Conservation (phyloP, 768 basidiomycete species). For the Phanerochaete sordida region DNA sequence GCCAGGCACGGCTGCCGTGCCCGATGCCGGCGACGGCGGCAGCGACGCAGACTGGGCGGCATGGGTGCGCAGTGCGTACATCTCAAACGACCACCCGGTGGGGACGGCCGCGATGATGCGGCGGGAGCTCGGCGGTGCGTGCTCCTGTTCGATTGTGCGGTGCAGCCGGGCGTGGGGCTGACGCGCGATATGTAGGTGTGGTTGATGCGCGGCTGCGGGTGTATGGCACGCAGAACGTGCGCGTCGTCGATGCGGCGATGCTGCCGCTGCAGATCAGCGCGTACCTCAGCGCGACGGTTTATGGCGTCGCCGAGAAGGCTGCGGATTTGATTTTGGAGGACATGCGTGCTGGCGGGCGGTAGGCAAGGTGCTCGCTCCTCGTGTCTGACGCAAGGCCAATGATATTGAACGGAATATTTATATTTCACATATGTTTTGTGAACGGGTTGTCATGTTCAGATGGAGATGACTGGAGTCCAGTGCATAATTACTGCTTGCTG, state of each 20-base stretch:
- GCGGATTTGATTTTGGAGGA: constrained; percentile 33
- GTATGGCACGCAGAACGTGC: constrained; percentile 49
- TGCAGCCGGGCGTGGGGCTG: not conserved
- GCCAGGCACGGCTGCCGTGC: constrained; percentile 40
- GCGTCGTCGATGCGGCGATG: constrained; percentile 54
- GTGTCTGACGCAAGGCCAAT: no score
- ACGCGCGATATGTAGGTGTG: constrained; percentile 40
- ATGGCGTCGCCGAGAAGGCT: constrained; percentile 54
- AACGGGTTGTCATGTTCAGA: no score
- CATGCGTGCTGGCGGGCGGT: no score
- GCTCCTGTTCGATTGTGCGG: not conserved
- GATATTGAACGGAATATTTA: no score
- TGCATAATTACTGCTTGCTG: no score
- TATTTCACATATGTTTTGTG: no score
- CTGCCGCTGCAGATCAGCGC: constrained; percentile 50
- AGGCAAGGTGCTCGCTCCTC: no score
- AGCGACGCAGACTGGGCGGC: constrained; percentile 28
- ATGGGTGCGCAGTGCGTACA: constrained; percentile 27
- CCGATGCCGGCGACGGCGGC: constrained; percentile 36
- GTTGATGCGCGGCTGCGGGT: constrained; percentile 49
- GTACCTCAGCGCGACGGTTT: constrained; percentile 44
- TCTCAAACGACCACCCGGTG: constrained; percentile 47
- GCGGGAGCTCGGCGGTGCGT: constrained; percentile 26
- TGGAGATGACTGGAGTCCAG: no score
- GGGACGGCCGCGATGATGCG: constrained; percentile 38